These are phyloP conservation scores for Aspergillus vadensis DNA, from an alignment of 2,329 filamentous ascomycete genomes.

Conservation along the genomic window DNA sequence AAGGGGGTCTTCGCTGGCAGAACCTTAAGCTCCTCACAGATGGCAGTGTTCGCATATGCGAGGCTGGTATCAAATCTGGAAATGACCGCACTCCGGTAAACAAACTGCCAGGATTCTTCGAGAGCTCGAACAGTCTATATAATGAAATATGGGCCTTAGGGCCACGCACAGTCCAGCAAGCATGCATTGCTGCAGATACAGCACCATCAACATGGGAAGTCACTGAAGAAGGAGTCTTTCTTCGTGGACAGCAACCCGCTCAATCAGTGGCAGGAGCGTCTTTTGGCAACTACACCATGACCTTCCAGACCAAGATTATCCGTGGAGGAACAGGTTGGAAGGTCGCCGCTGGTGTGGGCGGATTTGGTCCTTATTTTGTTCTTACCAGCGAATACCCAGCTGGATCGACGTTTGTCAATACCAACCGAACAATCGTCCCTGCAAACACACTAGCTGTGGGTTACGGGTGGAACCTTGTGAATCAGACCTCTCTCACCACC, in stretches of 20 bases:
- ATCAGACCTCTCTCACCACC: slow-evolving; percentile 9
- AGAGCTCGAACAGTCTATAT: slow-evolving; percentile 17
- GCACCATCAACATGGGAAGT: slow-evolving; percentile 21
- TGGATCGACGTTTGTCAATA: slow-evolving; percentile 8
- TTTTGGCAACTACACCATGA: slow-evolving; percentile 19
- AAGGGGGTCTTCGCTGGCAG: slow-evolving; percentile 23
- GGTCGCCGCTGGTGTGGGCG: slow-evolving; percentile 15
- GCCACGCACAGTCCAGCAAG: slow-evolving; percentile 17
- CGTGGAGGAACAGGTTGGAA: slow-evolving; percentile 20
- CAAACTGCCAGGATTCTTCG: slow-evolving; percentile 12
- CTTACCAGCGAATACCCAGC: slow-evolving; percentile 14
- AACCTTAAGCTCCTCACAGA: not conserved
- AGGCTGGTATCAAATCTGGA: not conserved
- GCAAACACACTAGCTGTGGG: slow-evolving; percentile 10
- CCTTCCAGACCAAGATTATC: slow-evolving; percentile 18
- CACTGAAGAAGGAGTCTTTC: slow-evolving; percentile 11
- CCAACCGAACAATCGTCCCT: slow-evolving; percentile 7
- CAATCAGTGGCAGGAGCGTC: slow-evolving; percentile 13
- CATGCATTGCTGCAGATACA: slow-evolving; percentile 16
- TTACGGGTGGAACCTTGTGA: slow-evolving; percentile 14
- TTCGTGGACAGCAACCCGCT: slow-evolving; percentile 18
- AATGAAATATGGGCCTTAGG: slow-evolving; percentile 23
- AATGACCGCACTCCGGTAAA: slow-evolving; percentile 10
- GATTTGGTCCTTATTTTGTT: slow-evolving; percentile 22
- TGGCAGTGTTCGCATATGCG: slow-evolving; percentile 6